Base-by-base conservation (phyloP, 1,284 basidiomycete species). In the Pyrrhoderma lamaoense region DNA sequence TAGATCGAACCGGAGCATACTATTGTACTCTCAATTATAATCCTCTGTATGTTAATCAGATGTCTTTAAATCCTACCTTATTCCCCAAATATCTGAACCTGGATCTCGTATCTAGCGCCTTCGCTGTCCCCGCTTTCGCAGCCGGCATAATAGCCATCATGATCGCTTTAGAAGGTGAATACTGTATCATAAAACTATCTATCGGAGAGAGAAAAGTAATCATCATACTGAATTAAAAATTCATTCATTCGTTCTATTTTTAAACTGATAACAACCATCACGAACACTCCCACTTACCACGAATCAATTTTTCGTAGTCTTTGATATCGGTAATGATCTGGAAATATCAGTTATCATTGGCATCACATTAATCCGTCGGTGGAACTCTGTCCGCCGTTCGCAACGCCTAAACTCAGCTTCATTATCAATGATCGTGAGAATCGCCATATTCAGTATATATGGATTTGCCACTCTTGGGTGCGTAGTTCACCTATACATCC, bases 81-180 rank as follows among this genome's bases (percentile, higher is more conserved):
- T n/a, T n/a, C n/a, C n/a, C n/a, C n/a, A 11, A 31, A 31, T 11
- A 31, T 11, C 27, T 31, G 14, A 21, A 31, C 19, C n/a, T 3
- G 9, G 23, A 16, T 5, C 22, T 31, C 11, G 18, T 11, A 2
- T 23, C 21, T 31, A 50, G 47, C 25, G 43, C 42, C 9, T 45
- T 25, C 36, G 42, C 53, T 2, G 47, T 50, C 18, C 53, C 53
- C 4, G 53, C 42, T n/a, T 54, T 44, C 37, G 44, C 48, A 34
- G 53, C 53, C 7, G 43, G 38, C n/a, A 23, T 54, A 31, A 54
- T 54, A 21, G 43, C 39, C 13, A 42, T 54, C 37, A 54, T 54
- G 53, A 38, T 54, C 19, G 23, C 46, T 16, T 44, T 54, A n/a
- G 53, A 54, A 46, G 21, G 53, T 54, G 21, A 22, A 14, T 13